Evolutionary conservation across 352 stramenopile genomes (phyloP), one percentile per base, ranked within the genome.

Genomic region (Thalassiosira oceanica): DNA sequence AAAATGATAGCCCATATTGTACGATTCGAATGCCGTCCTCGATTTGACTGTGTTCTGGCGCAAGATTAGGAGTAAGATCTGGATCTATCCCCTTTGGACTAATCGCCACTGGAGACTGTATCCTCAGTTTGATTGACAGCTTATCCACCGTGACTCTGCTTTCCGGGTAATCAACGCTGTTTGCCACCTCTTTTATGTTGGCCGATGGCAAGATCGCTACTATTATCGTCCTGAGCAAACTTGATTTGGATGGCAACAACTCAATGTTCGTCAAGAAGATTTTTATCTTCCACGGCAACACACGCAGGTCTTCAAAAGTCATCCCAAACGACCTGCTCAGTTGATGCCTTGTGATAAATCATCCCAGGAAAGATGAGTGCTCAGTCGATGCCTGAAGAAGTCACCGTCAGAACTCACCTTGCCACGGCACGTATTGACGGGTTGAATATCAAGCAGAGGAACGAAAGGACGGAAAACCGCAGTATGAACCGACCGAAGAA

Each of bases 171-270:
- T 67, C 60, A 0, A 42, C 21, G 16, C 16, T n/a, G n/a, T 58
- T 56, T 36, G 48, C 36, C 1, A 61, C 13, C 37, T 7, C n/a
- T 26, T 60, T 29, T 3, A 78, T 60, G 49, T 67, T 28, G 2
- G 52, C 67, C 15, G 58, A 72, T 43, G 51, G 67, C 27, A 78
- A 72, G 20, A 78, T 15, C 24, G 45, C 26, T 2, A 61, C 36
- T 31, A 78, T 51, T 7, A 72, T 52, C 1, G 31, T 16, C 3
- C 18, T 31, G 23, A 78, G 3, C 20, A 68, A 15, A 0, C 16
- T 23, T 20, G 58, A 67, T 20, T 56, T 37, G 2, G 55, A 64
- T 46, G 67, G 58, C 0, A 68, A 20, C 15, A 78, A 31, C 35
- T 50, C 42, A 11, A 72, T 56, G 3, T 65, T 50, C 18, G 27